These are phyloP conservation scores for Gyromitra esculenta DNA, from an alignment of 2,329 filamentous ascomycete genomes.

Conservation along the genomic window DNA sequence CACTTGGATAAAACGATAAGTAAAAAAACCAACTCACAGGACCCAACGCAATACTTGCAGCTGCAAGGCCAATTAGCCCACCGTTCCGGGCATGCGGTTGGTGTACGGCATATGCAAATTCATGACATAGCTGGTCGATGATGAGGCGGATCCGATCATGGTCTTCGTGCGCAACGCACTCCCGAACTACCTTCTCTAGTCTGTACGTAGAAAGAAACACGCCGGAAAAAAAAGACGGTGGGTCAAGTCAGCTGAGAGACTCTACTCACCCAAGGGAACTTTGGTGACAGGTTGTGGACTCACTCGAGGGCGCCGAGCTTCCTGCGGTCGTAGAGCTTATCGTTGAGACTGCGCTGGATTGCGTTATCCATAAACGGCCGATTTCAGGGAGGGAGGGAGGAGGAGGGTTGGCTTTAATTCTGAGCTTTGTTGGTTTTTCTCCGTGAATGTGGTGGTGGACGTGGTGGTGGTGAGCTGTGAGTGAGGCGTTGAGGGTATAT, in stretches of 20 bases:
- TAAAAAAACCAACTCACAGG: slow-evolving; percentile 70
- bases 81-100: slow-evolving; percentile 97
- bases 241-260: slow-evolving; percentile 34
- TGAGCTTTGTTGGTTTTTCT: slow-evolving; percentile 4
- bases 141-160: slow-evolving; percentile 83
- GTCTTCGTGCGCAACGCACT: slow-evolving; percentile 79
- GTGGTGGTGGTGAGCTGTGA: slow-evolving; percentile 5
- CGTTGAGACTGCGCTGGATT: slow-evolving; percentile 90
- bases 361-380: slow-evolving; percentile 76
- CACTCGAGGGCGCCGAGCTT: slow-evolving; percentile 97
- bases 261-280: slow-evolving; percentile 5
- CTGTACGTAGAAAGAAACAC: slow-evolving; percentile 63
- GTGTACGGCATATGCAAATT: slow-evolving; percentile 96
- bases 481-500: slow-evolving; percentile 13
- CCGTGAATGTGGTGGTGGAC: no score
- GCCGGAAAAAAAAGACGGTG: slow-evolving; percentile 23
- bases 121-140: slow-evolving; percentile 94
- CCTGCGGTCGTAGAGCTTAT: slow-evolving; percentile 98
- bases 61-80: slow-evolving; percentile 92
- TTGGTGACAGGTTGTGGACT: slow-evolving; percentile 59
- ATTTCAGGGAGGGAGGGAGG: neutral
- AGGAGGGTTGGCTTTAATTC: neutral
- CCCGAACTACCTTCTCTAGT: slow-evolving; percentile 88
- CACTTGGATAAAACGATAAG: no score
- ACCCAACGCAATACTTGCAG: slow-evolving; percentile 93